These are phyloP conservation scores for Corymbia calophylla DNA, from an alignment of 441 rosid genomes.

Conservation along the genomic window DNA sequence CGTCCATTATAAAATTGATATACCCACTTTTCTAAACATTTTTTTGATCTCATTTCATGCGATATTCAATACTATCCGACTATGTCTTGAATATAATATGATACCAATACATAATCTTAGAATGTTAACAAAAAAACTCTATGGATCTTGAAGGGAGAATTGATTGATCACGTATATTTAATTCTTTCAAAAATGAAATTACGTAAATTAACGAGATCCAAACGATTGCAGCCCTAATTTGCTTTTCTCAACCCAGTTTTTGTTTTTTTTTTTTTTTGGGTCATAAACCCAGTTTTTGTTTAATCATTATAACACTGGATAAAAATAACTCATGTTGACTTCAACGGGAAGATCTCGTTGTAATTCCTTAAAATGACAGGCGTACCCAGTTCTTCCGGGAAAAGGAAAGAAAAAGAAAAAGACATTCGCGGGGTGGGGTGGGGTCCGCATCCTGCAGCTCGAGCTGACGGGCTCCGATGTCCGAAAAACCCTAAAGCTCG, in stretches of 20 bases:
- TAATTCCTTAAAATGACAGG: not conserved
- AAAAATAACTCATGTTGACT: not conserved
- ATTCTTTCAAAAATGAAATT: not conserved
- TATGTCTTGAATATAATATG: accelerated
- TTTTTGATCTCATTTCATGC: not conserved
- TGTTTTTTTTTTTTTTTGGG: no score
- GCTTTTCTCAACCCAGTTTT: not conserved
- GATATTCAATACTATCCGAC: accelerated
- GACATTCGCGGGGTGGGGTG: not conserved
- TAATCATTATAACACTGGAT: not conserved
- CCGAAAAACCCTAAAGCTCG: not conserved
- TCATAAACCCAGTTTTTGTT: no score
- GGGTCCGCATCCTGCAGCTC: not conserved
- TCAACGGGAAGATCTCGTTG: not conserved
- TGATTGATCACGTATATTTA: not conserved
- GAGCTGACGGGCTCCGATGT: not conserved
- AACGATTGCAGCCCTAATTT: not conserved
- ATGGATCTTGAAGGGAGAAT: not conserved
- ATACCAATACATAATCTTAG: not conserved
- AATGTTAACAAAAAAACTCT: accelerated
- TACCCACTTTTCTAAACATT: not conserved
- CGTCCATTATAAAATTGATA: not conserved
- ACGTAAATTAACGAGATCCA: not conserved
- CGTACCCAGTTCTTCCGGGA: not conserved
- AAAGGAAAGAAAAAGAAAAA: not conserved